Base-by-base conservation (phyloP, 139 green algal species). In the Tetradesmus obliquus region DNA sequence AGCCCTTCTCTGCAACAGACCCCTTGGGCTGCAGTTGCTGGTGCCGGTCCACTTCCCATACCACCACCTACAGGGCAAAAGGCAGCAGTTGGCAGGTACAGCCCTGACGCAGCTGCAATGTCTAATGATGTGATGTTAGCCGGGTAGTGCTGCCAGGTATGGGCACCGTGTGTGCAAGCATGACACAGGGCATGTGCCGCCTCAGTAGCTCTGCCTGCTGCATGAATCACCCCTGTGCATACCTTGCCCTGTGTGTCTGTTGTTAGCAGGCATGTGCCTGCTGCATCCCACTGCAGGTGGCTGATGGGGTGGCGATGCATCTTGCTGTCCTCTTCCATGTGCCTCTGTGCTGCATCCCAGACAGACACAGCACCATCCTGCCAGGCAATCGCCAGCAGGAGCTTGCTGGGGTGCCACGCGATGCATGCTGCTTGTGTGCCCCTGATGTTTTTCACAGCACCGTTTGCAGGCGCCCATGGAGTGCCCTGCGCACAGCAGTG, bases 291-390 rank as follows among this genome's bases (percentile, higher is more conserved):
- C 3, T 62, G 79, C 86, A 96, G 87, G 55, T 82, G 87, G 19
- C 72, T 93, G 22, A 95, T 89, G 2, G 93, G 71, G 51, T 86
- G 89, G 24, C 93, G 86, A 86, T 96, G 93, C 54, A 91, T 94
- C 76, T 96, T 96, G 84, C 90, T 94, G 91, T 95, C 94, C 86
- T 96, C 94, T 71, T 95, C 93, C 72, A 96, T 53, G 72, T 92
- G 92, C 6, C 91, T 88, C 55, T 94, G 82, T 81, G 93, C 92
- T 69, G 93, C 91, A 82, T 96, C 95, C 95, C 95, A 96, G 80
- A 96, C 92, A 3, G 95, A 96, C 15, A 96, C 91, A 5, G 92
- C 94, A 57, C 95, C 95, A 51, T 96, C 95, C 57, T 93, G 93
- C 95, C 95, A 96, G n/a, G 93, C 95, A 51, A 96, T 94, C 0